These are phyloP conservation scores for Hypoxylon sp. DNA, from an alignment of 2,329 filamentous ascomycete species.

Conservation along the genomic window DNA sequence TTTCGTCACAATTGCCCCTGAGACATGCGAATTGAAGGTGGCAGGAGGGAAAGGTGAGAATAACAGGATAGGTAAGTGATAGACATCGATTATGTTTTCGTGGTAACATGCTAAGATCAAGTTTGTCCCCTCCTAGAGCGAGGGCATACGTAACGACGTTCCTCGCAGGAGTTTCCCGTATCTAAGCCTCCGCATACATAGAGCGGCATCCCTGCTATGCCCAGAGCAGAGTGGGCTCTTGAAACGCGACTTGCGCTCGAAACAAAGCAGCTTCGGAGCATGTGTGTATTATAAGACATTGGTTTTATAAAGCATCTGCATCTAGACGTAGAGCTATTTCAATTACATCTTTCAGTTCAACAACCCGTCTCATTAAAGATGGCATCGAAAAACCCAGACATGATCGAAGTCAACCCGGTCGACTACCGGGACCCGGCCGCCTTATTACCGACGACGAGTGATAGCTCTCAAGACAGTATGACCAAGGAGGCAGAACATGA, in stretches of 20 bases:
- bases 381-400: constrained; percentile 31
- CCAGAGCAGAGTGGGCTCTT: constrained; percentile 18
- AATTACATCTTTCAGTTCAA: constrained; percentile 17
- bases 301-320: constrained; percentile 11
- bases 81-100: constrained; percentile 9
- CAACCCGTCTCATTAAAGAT: constrained; percentile 22
- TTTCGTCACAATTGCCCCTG: constrained; percentile 23
- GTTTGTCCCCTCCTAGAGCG: constrained; percentile 18
- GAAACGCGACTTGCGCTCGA: constrained; percentile 39
- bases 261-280: constrained; percentile 10
- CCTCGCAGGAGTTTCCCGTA: constrained; percentile 11
- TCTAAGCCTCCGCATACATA: constrained; percentile 37
- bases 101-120: constrained; percentile 18
- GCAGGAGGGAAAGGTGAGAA: constrained; percentile 16
- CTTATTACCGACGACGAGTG: constrained; percentile 14
- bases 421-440: constrained; percentile 34
- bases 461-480: constrained; percentile 22
- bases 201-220: constrained; percentile 30
- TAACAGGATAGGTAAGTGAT: constrained; percentile 34
- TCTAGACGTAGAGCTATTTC: constrained; percentile 11
- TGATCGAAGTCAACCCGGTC: constrained; percentile 22
- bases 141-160: constrained; percentile 20
- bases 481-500: constrained; percentile 32
- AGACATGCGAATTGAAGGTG: constrained; percentile 28
- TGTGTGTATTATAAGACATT: constrained; percentile 33